Evolutionary conservation across 176 grass and related monocot species (phyloP).

Genomic region (Ensete ventricosum): DNA sequence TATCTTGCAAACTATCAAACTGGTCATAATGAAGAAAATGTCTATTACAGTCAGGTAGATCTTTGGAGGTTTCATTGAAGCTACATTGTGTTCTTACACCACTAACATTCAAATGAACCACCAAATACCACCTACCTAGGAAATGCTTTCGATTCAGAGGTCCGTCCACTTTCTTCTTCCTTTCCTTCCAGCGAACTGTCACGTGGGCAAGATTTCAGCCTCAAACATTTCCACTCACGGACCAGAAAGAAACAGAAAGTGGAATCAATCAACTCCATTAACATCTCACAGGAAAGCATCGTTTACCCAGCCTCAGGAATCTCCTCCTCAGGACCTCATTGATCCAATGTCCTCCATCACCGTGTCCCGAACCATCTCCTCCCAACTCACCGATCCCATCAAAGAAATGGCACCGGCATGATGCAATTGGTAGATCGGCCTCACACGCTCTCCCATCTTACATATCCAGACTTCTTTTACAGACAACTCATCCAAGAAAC

Average conservation of each 20-base stretch:
- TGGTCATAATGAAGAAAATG: background rate
- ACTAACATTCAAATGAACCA: background rate
- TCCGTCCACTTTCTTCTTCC: conserved; percentile 38
- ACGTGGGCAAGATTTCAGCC: conserved; percentile 15
- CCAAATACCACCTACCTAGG: conserved; percentile 33
- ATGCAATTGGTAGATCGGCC: conserved; percentile 40
- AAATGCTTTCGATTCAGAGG: conserved; percentile 37
- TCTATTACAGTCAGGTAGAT: background rate
- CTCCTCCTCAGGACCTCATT: conserved; percentile 83
- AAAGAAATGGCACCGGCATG: conserved; percentile 90
- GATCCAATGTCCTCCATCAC: conserved; percentile 59
- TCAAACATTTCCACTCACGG: background rate
- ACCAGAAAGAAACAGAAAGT: background rate
- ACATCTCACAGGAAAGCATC: background rate
- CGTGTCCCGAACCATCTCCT: conserved; percentile 13
- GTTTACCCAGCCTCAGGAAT: conserved; percentile 71
- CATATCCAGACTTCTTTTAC: background rate
- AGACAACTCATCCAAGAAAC: background rate
- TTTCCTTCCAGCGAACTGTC: conserved; percentile 85
- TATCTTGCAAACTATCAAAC: background rate
- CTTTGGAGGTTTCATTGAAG: background rate
- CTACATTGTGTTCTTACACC: background rate
- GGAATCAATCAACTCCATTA: background rate
- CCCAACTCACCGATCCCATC: conserved; percentile 48
- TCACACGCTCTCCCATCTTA: conserved; percentile 39